Evolutionary conservation across 73 alveolate species (phyloP).

Genomic region (Paramecium sonneborni): DNA sequence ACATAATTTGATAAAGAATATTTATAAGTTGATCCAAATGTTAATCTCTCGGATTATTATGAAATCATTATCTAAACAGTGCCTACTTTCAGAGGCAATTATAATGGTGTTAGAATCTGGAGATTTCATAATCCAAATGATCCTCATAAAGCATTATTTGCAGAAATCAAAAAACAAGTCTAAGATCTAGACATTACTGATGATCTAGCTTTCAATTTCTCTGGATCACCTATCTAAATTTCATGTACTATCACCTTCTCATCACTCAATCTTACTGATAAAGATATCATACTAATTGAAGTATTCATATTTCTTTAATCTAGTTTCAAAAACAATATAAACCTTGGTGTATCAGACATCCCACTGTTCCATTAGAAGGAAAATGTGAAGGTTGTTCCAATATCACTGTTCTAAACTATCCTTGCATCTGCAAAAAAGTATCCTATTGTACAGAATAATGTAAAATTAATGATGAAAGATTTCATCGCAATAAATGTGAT

Average conservation of each 20-base stretch:
- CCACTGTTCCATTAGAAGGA: conserved; percentile 52
- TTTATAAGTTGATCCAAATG: neutral
- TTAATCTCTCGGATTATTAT: neutral
- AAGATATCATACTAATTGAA: neutral
- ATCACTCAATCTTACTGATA: neutral
- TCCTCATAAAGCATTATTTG: neutral
- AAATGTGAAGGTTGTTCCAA: conserved; percentile 75
- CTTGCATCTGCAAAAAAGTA: conserved; percentile 73
- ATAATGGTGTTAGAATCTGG: conserved; percentile 27
- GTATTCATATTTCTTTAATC: neutral
- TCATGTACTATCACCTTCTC: neutral
- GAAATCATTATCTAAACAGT: neutral
- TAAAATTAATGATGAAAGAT: conserved; percentile 72
- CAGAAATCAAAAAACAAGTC: conserved; percentile 17
- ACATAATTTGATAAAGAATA: neutral
- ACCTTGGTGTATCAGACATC: conserved; percentile 44
- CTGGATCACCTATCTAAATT: neutral
- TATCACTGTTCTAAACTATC: conserved; percentile 44
- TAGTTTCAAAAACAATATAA: neutral
- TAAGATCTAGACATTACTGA: neutral
- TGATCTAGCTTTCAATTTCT: neutral
- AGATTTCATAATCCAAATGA: neutral
- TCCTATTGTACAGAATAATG: conserved; percentile 72
- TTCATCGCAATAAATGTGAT: conserved; percentile 73
- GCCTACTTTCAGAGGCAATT: conserved; percentile 20